These are phyloP conservation scores for Magnolia changhungtana DNA, from an alignment of 164 flowering plant genomes.

Conservation along the genomic window DNA sequence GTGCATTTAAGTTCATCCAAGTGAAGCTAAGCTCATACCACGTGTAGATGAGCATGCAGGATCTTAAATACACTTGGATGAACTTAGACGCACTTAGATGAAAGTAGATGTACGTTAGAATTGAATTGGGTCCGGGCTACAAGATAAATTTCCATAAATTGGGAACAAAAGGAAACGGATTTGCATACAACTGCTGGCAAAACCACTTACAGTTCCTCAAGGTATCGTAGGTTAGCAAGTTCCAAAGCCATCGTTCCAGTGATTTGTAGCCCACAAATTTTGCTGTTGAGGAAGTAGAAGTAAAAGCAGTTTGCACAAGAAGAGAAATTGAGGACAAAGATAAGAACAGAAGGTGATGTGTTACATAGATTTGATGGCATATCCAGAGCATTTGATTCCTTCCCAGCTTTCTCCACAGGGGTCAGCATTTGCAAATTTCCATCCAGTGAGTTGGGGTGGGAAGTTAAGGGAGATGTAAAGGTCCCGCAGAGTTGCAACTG, in stretches of 20 bases:
- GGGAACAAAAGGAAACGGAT: background rate
- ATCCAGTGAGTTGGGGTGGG: constrained; percentile 57
- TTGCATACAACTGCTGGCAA: background rate
- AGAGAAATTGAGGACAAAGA: background rate
- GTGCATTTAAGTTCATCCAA: no score
- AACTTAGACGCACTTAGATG: background rate
- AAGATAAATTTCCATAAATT: no score
- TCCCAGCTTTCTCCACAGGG: constrained; percentile 80
- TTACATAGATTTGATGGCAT: constrained; percentile 65
- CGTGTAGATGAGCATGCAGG: background rate
- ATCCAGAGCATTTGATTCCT: constrained; percentile 63
- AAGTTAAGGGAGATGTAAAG: constrained; percentile 47
- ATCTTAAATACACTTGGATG: background rate
- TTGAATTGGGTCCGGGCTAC: no score
- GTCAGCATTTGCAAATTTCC: constrained; percentile 62
- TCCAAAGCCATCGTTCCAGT: constrained; percentile 50
- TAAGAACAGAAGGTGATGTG: background rate
- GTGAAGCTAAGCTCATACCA: no score
- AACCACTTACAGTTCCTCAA: constrained; percentile 64
- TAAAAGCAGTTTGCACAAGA: background rate
- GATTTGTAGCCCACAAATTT: constrained; percentile 49
- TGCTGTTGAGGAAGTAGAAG: constrained; percentile 30
- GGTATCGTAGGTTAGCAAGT: constrained; percentile 43
- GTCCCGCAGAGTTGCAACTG: constrained; percentile 60
- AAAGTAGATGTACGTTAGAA: background rate